phyloP scores from a whole-genome alignment of 116 monocot genomes.

The Papilionanthe hybrid region DNA sequence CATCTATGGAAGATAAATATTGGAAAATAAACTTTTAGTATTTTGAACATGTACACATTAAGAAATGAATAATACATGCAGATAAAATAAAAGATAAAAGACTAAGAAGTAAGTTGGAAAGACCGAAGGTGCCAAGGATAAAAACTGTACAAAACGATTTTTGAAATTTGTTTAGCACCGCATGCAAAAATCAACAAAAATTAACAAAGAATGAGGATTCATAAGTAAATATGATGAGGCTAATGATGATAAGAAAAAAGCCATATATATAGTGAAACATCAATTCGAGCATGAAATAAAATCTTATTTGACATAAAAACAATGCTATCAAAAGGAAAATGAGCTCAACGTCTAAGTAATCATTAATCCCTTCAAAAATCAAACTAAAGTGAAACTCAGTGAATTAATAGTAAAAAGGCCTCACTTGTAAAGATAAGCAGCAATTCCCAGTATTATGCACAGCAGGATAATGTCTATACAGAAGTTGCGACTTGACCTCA shows the following conservation, averaged over 20 bases:
- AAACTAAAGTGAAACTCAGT: background rate
- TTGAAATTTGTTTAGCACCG: background rate
- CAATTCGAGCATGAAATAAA: background rate
- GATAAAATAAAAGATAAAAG: too few relatives aligned
- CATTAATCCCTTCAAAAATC: background rate
- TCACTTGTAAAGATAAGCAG: conserved; percentile 85
- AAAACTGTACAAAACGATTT: background rate
- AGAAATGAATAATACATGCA: too few relatives aligned
- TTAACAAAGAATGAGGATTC: background rate
- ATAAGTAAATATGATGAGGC: background rate
- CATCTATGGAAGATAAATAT: too few relatives aligned
- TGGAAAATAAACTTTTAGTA: too few relatives aligned
- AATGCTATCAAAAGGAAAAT: background rate
- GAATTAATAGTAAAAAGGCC: conserved; percentile 1
- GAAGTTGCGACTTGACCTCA: conserved; percentile 82
- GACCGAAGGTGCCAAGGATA: background rate
- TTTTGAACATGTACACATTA: too few relatives aligned
- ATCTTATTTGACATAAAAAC: background rate
- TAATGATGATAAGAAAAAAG: too few relatives aligned
- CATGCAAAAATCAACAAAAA: background rate
- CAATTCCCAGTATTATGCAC: conserved; percentile 77
- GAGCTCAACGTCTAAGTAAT: background rate
- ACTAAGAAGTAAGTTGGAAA: too few relatives aligned
- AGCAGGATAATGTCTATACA: conserved; percentile 75
- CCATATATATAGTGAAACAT: background rate